These are phyloP conservation scores for Juglanconis sp. DNA, from an alignment of 2,329 filamentous ascomycete genomes.

Conservation along the genomic window DNA sequence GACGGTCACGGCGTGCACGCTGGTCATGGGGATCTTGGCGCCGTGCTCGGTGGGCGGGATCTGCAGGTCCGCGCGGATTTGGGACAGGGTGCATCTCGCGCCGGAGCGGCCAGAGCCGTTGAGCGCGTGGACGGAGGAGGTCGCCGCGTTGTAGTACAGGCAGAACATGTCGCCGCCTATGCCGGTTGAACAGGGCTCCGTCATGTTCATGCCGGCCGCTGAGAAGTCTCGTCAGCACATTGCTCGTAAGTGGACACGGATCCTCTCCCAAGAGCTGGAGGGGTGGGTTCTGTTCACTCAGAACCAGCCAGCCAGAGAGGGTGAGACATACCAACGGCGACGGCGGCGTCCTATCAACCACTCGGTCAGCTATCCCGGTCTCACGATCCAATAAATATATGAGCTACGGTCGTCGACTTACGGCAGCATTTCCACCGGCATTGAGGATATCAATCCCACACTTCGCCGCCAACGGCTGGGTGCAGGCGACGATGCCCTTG, in stretches of 20 bases:
- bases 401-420: slow-evolving; percentile 43
- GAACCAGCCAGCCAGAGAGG: background rate
- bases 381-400: background rate
- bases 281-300: background rate
- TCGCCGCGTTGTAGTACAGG: slow-evolving; percentile 82
- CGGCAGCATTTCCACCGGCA: slow-evolving; percentile 88
- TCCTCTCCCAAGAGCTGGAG: background rate
- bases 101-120: slow-evolving; percentile 92
- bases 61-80: slow-evolving; percentile 66
- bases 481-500: slow-evolving; percentile 84
- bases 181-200: slow-evolving; percentile 87
- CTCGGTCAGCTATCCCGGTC: slow-evolving; percentile 10
- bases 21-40: slow-evolving; percentile 67
- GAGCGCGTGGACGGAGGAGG: slow-evolving; percentile 76
- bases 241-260: background rate
- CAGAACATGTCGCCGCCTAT: slow-evolving; percentile 98
- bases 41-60: slow-evolving; percentile 40
- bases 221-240: background rate
- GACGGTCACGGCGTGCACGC: slow-evolving; percentile 78
- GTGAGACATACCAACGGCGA: slow-evolving; percentile 69
- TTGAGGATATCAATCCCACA: slow-evolving; percentile 83
- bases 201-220: slow-evolving; percentile 91
- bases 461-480: slow-evolving; percentile 84
- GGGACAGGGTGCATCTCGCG: slow-evolving; percentile 64
- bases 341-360: slow-evolving; percentile 75